Evolutionary conservation across 345 rosid species (phyloP), one percentile per base, ranked within the genome.

Genomic region (Barbarea vulgaris): DNA sequence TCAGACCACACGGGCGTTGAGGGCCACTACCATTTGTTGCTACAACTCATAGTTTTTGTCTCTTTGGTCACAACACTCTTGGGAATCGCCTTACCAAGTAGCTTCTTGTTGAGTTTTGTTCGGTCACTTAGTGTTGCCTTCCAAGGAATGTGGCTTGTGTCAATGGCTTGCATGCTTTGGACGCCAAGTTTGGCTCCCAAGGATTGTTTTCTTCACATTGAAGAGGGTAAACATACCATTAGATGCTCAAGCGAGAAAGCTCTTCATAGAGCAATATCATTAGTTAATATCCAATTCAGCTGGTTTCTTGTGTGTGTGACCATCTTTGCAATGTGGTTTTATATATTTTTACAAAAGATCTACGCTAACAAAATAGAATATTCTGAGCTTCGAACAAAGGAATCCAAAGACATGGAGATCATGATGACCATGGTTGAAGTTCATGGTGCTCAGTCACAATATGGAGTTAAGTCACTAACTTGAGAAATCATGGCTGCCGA

Each of bases 1-100:
- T 65, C 96, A 21, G 97, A 89, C 56, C 97, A 93, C 71, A 86
- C 73, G 74, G 97, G 97, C 7, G 77, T 93, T 7, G 93, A 93
- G 77, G 97, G 98, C 0, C 97, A 88, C 9, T 93, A 91, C 77
- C 98, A 93, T 56, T 70, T 89, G 66, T 87, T 91, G 53, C 77
- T 91, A 41, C 97, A 93, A 73, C 58, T 84, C 24, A 68, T 77
- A 11, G 78, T 93, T 4, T 39, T 70, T 6, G 86, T 89, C 60
- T 89, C 89, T 13, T 71, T 93, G 8, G 64, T 80, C 66, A 85
- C 97, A 27, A 86, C 94, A 22, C 78, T 93, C 10, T 72, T 89
- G 56, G 93, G 90, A n/a, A 84, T 86, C 17, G 81, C 81, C 31
- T 53, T 63, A 11, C 98, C 94, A 0, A 77, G 71, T 8, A 91